Evolutionary conservation across 495 filamentous ascomycete genomes (phyloP).

Genomic region (Tuber calosporum): DNA sequence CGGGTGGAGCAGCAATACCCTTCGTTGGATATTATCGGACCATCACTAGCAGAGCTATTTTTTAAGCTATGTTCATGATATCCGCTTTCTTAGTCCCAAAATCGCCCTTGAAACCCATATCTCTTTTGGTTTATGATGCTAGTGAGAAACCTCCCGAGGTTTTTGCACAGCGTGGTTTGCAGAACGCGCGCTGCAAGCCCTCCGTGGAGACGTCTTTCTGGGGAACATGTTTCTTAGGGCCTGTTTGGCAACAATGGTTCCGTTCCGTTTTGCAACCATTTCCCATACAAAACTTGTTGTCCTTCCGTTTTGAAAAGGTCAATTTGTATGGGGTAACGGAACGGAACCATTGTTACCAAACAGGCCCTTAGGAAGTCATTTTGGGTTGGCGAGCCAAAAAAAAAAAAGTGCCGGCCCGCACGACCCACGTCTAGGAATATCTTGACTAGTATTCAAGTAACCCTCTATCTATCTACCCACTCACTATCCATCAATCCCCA

Average conservation of each 20-base stretch:
- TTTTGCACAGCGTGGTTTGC: background rate
- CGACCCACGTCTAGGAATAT: background rate
- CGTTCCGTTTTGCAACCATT: too few species aligned
- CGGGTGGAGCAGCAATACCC: background rate
- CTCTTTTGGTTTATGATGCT: background rate
- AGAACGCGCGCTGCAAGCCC: background rate
- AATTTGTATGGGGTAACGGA: too few species aligned
- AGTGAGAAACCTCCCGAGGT: background rate
- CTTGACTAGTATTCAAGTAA: background rate
- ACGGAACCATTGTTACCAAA: too few species aligned
- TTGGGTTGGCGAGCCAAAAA: background rate
- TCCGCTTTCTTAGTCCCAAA: background rate
- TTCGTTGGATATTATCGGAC: background rate
- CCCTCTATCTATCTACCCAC: background rate
- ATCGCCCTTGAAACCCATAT: background rate
- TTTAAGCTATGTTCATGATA: background rate
- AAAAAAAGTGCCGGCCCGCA: background rate
- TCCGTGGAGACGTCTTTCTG: background rate
- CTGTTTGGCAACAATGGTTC: too few species aligned
- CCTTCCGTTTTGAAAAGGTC: too few species aligned
- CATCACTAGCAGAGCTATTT: background rate
- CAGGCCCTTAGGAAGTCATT: too few species aligned
- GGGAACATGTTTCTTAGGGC: background rate
- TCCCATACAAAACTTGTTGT: too few species aligned
- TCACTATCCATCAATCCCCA: background rate